Percentiles rank a stretch among this genome's conserved stretches.
These are phyloP conservation scores for Colletotrichum musae DNA, from an alignment of 2,329 filamentous ascomycete species.

Conservation along the genomic window DNA sequence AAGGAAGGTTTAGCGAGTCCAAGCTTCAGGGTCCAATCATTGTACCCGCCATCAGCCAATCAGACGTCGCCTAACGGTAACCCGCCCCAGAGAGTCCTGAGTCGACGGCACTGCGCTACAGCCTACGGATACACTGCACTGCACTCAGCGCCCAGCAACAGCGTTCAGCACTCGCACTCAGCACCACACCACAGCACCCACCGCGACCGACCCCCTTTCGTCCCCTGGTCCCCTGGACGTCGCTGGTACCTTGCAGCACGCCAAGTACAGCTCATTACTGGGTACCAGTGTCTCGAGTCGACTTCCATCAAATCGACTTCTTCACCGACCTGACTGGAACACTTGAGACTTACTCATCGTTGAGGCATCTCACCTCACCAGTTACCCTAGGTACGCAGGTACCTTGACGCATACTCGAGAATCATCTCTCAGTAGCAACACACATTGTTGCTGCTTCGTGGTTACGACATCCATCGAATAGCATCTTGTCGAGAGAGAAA, in stretches of 20 bases:
- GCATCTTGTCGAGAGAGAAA: too few relatives aligned
- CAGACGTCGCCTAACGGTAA: background rate
- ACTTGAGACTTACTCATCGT: background rate
- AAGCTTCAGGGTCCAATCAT: conserved; percentile 39
- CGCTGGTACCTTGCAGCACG: background rate
- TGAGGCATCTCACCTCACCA: too few relatives aligned
- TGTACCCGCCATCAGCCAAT: conserved; percentile 15
- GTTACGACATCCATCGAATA: too few relatives aligned
- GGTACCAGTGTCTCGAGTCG: too few relatives aligned
- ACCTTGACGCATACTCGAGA: too few relatives aligned
- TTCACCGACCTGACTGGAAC: background rate
- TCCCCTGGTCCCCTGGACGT: background rate
- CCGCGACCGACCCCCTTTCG: conserved; percentile 9
- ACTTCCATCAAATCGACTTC: background rate
- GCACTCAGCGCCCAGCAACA: too few relatives aligned
- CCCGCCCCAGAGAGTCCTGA: background rate
- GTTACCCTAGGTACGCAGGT: too few relatives aligned
- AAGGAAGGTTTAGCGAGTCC: conserved; percentile 1
- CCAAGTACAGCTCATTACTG: background rate
- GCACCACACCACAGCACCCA: conserved; percentile 18
- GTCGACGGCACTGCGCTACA: conserved; percentile 14
- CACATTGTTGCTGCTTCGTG: too few relatives aligned
- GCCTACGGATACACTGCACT: too few relatives aligned
- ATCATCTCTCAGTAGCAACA: too few relatives aligned
- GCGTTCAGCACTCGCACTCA: background rate